These are phyloP conservation scores for Gliomastix tumulicola DNA, from an alignment of 2,329 filamentous ascomycete species.

Conservation along the genomic window DNA sequence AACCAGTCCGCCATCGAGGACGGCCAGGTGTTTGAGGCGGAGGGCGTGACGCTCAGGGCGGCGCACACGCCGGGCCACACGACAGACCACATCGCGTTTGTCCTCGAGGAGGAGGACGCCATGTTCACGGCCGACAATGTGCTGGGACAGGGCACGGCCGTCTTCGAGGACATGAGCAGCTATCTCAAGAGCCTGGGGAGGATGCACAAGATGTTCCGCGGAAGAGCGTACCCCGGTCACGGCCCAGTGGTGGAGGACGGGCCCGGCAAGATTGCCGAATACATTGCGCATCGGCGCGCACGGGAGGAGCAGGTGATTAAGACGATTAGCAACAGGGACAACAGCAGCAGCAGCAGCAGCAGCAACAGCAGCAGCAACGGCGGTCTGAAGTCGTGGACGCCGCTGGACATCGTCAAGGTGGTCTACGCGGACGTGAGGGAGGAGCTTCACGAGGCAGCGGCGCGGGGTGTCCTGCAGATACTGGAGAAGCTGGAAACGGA, in stretches of 20 bases:
- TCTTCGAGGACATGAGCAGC: conserved; percentile 67
- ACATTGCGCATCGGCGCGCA: conserved; percentile 73
- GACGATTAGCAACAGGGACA: conserved; percentile 40
- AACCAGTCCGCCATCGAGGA: conserved; percentile 38
- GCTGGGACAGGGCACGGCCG: conserved; percentile 77
- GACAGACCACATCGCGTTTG: conserved; percentile 71
- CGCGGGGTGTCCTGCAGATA: conserved; percentile 70
- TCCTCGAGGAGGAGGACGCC: conserved; percentile 70
- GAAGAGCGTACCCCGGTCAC: conserved; percentile 80
- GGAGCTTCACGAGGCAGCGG: conserved; percentile 68
- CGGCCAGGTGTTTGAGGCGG: conserved; percentile 45
- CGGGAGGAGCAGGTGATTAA: conserved; percentile 73
- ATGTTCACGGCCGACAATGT: conserved; percentile 90
- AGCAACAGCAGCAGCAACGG: conserved; percentile 20
- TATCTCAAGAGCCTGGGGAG: conserved; percentile 64
- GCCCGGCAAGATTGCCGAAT: conserved; percentile 66
- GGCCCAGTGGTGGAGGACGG: conserved; percentile 73
- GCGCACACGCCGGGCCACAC: conserved; percentile 63
- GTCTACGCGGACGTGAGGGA: conserved; percentile 79
- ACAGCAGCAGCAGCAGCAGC: conserved; percentile 22
- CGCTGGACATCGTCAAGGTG: conserved; percentile 77
- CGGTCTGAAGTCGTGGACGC: conserved; percentile 44
- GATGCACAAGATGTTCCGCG: conserved; percentile 59
- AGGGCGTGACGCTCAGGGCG: conserved; percentile 62
- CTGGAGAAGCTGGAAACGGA: conserved; percentile 72